These are phyloP conservation scores for Vigna trinervia DNA, from an alignment of 306 rosid genomes.

Conservation along the genomic window DNA sequence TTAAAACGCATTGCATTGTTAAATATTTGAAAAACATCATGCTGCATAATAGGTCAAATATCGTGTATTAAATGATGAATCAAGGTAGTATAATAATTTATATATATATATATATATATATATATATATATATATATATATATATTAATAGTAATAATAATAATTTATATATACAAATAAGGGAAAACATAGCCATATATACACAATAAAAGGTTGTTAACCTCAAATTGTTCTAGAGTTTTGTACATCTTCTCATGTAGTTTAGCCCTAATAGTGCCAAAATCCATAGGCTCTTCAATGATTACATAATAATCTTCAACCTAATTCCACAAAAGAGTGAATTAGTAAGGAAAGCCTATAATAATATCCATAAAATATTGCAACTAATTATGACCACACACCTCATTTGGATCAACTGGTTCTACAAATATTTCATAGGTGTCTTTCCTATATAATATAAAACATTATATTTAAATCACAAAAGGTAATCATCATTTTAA, in stretches of 20 bases:
- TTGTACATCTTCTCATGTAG: slow-evolving; percentile 72
- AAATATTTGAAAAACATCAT: slow-evolving; percentile 64
- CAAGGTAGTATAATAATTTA: slow-evolving; percentile 7
- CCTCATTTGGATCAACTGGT: slow-evolving; percentile 76
- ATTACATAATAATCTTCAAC: slow-evolving; percentile 65
- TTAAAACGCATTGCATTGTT: slow-evolving; percentile 79
- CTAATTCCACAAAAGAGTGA: slow-evolving; percentile 44
- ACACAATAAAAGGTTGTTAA: slow-evolving; percentile 42
- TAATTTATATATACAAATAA: no score
- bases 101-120: no score
- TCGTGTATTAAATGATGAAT: slow-evolving; percentile 38
- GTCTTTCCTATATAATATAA: slow-evolving; percentile 56
- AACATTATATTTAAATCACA: slow-evolving; percentile 2
- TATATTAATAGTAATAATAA: no score
- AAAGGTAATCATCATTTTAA: background rate
- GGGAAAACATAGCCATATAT: background rate
- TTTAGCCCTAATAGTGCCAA: slow-evolving; percentile 86
- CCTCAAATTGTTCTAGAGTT: slow-evolving; percentile 71
- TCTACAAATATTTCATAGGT: slow-evolving; percentile 75
- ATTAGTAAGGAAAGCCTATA: background rate
- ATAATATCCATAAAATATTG: background rate
- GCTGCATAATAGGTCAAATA: slow-evolving; percentile 56
- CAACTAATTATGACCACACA: slow-evolving; percentile 25
- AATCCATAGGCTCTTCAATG: slow-evolving; percentile 78
- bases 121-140: no score